Conservation (phyloP, 352 stramenopile genomes). For the Globisporangium emineosum region DNA sequence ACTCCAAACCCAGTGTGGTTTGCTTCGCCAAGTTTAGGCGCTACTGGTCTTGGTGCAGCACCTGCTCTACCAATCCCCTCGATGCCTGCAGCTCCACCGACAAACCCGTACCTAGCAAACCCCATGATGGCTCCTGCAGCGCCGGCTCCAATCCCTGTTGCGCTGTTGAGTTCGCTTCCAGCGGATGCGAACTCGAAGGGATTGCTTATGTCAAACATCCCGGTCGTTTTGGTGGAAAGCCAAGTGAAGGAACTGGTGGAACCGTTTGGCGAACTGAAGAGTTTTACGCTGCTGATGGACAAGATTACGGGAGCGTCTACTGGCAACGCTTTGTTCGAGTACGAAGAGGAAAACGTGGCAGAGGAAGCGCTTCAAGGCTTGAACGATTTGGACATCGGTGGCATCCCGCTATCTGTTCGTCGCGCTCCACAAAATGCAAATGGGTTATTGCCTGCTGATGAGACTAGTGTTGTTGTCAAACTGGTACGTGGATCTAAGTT, state of each 20-base stretch:
- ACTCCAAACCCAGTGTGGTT: constrained; percentile 82
- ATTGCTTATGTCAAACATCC: constrained; percentile 84
- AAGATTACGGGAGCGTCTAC: constrained; percentile 40
- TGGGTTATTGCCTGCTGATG: constrained; percentile 23
- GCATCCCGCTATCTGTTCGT: constrained; percentile 59
- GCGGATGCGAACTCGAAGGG: constrained; percentile 30
- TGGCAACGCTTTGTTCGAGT: constrained; percentile 80
- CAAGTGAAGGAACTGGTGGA: constrained; percentile 84
- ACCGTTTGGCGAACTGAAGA: constrained; percentile 75
- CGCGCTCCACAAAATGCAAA: constrained; percentile 34
- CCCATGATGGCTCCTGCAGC: neutral
- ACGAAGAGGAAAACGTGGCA: constrained; percentile 54
- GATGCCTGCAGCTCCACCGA: neutral
- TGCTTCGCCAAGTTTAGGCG: constrained; percentile 28
- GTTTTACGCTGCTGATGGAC: constrained; percentile 67
- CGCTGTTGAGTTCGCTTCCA: constrained; percentile 8
- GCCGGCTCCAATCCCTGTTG: neutral
- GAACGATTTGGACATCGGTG: constrained; percentile 76
- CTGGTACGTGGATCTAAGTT: constrained; percentile 41
- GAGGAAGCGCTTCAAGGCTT: constrained; percentile 65
- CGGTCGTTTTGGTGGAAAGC: constrained; percentile 63
- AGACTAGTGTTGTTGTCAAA: constrained; percentile 61
- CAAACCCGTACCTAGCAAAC: neutral
- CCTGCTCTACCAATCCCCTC: constrained; percentile 9
- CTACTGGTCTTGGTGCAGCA: constrained; percentile 4